Conservation (phyloP, 176 grass and related monocot genomes). For the bread wheat (Triticum aestivum) region IWGSC_CS_RefSeq_v2.1 NC_057794.1:492856813-492857312, state of each 20-base stretch:
- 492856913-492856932: not conserved
- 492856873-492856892: not conserved
- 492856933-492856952: not conserved
- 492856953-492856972: not conserved
- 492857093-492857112: not conserved
- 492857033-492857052: not conserved
- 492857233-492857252: not conserved
- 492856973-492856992: not conserved
- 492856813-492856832: too few relatives aligned
- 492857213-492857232: conserved; percentile 10
- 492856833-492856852: too few relatives aligned
- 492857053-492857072: too few relatives aligned
- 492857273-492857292: not conserved
- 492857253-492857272: not conserved
- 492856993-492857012: not conserved
- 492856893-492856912: too few relatives aligned
- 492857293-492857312: conserved; percentile 9
- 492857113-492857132: not conserved
- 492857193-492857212: not conserved
- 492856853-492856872: too few relatives aligned
- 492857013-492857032: not conserved
- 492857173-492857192: not conserved
- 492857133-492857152: not conserved
- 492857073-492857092: not conserved
- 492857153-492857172: not conserved